Evolutionary conservation across 176 grass and related monocot species (phyloP).

Genomic region (Musa itinerans): DNA sequence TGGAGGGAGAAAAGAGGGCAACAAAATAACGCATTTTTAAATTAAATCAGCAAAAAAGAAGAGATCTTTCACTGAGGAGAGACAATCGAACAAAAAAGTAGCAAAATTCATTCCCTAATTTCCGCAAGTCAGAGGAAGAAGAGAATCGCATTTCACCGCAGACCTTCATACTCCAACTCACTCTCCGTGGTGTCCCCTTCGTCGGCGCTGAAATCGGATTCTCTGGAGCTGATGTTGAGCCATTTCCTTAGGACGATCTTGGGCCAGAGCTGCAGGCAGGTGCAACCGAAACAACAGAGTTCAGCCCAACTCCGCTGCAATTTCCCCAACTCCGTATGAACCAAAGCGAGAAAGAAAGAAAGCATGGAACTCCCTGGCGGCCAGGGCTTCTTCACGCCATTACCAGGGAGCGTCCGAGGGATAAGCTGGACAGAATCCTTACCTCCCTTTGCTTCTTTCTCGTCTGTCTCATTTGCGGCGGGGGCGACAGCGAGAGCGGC

Average conservation of each 20-base stretch:
- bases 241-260: conserved; percentile 80
- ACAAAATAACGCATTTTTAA: not conserved
- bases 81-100: not conserved
- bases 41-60: conserved; percentile 1
- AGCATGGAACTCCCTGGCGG: not conserved
- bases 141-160: not conserved
- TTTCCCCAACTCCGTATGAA: not conserved
- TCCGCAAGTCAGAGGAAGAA: not conserved
- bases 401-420: too few species aligned
- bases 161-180: conserved; percentile 74
- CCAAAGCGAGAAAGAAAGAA: not conserved
- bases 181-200: conserved; percentile 72
- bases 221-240: conserved; percentile 84
- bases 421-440: not conserved
- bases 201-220: conserved; percentile 89
- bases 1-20: not conserved
- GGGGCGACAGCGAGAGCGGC: not conserved
- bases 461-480: conserved; percentile 21
- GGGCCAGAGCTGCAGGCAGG: conserved; percentile 70
- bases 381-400: not conserved
- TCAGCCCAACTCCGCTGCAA: conserved; percentile 30
- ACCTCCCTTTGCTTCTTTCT: conserved; percentile 61
- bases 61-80: conserved; percentile 2
- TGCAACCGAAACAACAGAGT: conserved; percentile 38
- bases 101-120: not conserved